Evolutionary conservation across 2,329 filamentous ascomycete species (phyloP), one percentile per base, ranked within the genome.

Genomic region (Colletotrichum sp.): DNA sequence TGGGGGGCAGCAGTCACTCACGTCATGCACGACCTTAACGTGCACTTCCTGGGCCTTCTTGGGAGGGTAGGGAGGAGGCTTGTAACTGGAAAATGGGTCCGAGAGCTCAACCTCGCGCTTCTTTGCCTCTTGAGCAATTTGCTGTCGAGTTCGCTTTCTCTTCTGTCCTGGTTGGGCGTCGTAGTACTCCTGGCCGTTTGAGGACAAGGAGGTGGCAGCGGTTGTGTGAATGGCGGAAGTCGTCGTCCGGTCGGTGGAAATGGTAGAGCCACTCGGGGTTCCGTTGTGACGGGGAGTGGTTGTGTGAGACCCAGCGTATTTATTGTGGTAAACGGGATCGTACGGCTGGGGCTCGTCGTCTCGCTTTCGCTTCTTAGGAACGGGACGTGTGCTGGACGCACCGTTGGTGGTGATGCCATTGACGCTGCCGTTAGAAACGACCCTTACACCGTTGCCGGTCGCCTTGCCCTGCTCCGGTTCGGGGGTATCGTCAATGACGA

Each of bases 1-100:
- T 34, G 25, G 55, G 16, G 11, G 19, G 9, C 9, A 8, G n/a
- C 16, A 12, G 39, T 12, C 28, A 88, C 91, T 89, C 85, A 94
- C 93, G 84, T 94, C 93, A 77, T 86, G 85, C 57, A 94, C 88
- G 60, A 91, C 87, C 75, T 91, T 89, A 60, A 94, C 92, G 65
- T 88, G 85, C 9, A 96, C 94, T 76, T 96, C 94, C 80, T 93
- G 92, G 25, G 96, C 95, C 88, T 99, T 98, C 87, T 97, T 95
- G 6, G 95, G 93, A 5, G 96, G 96, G 78, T 95, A 94, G 1
- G 95, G 93, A 8, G 96, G 97, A 59, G 97, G 96, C 67, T 95
- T 91, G 83, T 98, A 98, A 78, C 91, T 94, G 78, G 92, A 89
- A 81, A 93, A 95, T 25, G 93, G 92, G 83, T 96, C 93, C 28